A percentile compares a stretch with the other conserved stretches of the same genome.
These are phyloP conservation scores for Debaryomyces hansenii DNA, from an alignment of 805 yeast species.

Conservation along the genomic window DNA sequence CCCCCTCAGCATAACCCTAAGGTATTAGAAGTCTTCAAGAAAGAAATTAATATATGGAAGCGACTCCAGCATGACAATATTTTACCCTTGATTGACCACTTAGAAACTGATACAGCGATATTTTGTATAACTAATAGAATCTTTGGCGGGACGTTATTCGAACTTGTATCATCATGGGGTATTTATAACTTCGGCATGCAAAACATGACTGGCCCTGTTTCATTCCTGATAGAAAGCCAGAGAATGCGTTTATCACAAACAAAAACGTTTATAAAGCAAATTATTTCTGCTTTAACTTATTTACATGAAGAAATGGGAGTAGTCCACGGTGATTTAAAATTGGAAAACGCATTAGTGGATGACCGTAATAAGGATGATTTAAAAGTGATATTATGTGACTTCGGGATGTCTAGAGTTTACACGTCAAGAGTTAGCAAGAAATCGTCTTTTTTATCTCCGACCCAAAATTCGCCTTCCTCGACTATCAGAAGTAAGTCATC, in stretches of 20 bases:
- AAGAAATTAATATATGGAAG: constrained; percentile 79
- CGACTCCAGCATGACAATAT: constrained; percentile 63
- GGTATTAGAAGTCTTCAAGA: constrained; percentile 59
- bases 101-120: constrained; percentile 60
- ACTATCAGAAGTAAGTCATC: constrained; percentile 36
- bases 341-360: constrained; percentile 75
- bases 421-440: constrained; percentile 26
- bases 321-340: constrained; percentile 81
- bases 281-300: constrained; percentile 59
- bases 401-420: constrained; percentile 69
- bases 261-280: constrained; percentile 45
- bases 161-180: constrained; percentile 70
- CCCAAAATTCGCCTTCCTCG: constrained; percentile 4
- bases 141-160: constrained; percentile 79
- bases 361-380: constrained; percentile 21
- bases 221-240: constrained; percentile 25
- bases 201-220: constrained; percentile 26
- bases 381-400: constrained; percentile 72
- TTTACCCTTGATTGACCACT: constrained; percentile 59
- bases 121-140: constrained; percentile 72
- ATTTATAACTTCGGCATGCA: constrained; percentile 28
- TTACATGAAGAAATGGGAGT: constrained; percentile 56
- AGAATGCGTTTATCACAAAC: constrained; percentile 35
- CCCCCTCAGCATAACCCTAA: constrained; percentile 34
- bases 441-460: constrained; percentile 6